These are phyloP conservation scores for Hypoxylon rubiginosum DNA, from an alignment of 2,329 filamentous ascomycete species.

Conservation along the genomic window DNA sequence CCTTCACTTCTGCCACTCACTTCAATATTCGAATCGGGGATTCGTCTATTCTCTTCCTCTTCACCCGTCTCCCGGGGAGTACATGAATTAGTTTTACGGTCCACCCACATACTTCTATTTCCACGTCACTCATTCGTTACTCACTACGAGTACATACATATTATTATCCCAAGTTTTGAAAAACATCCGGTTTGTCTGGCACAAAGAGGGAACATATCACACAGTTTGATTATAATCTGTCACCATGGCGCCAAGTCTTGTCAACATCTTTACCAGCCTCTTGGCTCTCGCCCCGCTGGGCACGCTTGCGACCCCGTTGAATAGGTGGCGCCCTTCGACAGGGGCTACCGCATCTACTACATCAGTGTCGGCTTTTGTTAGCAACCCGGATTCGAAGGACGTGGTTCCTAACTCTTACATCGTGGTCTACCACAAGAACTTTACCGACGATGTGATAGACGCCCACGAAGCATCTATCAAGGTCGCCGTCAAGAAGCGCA, in stretches of 20 bases:
- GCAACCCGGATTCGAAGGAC: slow-evolving; percentile 63
- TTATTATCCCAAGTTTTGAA: slow-evolving; percentile 8
- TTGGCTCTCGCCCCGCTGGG: slow-evolving; percentile 48
- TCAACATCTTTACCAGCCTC: slow-evolving; percentile 47
- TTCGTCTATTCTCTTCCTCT: slow-evolving; percentile 20
- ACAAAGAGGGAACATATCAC: slow-evolving; percentile 39
- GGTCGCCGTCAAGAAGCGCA: slow-evolving; percentile 67
- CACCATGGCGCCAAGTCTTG: slow-evolving; percentile 50
- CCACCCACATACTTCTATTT: slow-evolving; percentile 17
- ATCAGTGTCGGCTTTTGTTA: slow-evolving; percentile 61
- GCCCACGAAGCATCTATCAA: slow-evolving; percentile 64
- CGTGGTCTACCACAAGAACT: slow-evolving; percentile 72
- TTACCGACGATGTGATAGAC: slow-evolving; percentile 62
- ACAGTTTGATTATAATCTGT: slow-evolving; percentile 17
- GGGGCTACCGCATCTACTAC: slow-evolving; percentile 36
- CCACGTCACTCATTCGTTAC: slow-evolving; percentile 29
- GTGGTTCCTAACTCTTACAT: slow-evolving; percentile 72
- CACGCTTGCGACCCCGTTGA: slow-evolving; percentile 44
- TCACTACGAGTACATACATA: slow-evolving; percentile 4
- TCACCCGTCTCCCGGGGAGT: background rate
- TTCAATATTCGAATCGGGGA: slow-evolving; percentile 37
- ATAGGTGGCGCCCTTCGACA: slow-evolving; percentile 41
- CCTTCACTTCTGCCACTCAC: slow-evolving; percentile 21
- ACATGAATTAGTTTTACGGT: slow-evolving; percentile 15
- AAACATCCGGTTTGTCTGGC: slow-evolving; percentile 44